Conservation (phyloP, 2,329 filamentous ascomycete genomes). For the Fusarium musae region DNA sequence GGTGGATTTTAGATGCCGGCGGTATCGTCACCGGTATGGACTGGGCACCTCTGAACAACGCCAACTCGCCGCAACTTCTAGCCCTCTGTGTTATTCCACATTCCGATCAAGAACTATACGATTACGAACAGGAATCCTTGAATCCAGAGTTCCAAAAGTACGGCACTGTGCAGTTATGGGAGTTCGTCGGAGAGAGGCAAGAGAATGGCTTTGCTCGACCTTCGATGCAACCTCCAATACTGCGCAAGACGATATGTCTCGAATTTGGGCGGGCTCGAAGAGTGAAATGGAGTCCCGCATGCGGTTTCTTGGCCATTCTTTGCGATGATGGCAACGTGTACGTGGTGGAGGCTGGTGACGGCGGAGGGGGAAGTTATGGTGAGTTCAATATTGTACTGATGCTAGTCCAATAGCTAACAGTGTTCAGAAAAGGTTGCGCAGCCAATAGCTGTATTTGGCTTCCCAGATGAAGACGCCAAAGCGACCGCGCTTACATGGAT, state of each 20-base stretch:
- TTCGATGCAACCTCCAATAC: slow-evolving; percentile 50
- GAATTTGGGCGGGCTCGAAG: slow-evolving; percentile 62
- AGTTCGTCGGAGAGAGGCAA: slow-evolving; percentile 51
- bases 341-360: slow-evolving; percentile 56
- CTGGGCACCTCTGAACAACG: slow-evolving; percentile 58
- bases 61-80: slow-evolving; percentile 58
- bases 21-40: slow-evolving; percentile 64
- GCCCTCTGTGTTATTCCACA: slow-evolving; percentile 64
- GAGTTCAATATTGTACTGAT: slow-evolving; percentile 13
- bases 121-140: slow-evolving; percentile 52
- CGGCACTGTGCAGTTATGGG: slow-evolving; percentile 65
- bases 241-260: slow-evolving; percentile 59
- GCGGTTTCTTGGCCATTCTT: slow-evolving; percentile 60
- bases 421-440: slow-evolving; percentile 57
- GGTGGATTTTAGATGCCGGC: slow-evolving; percentile 66
- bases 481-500: slow-evolving; percentile 67
- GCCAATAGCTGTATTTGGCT: slow-evolving; percentile 57
- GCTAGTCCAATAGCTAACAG: slow-evolving; percentile 34
- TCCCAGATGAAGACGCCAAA: slow-evolving; percentile 60
- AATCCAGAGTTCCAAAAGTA: slow-evolving; percentile 54
- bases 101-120: slow-evolving; percentile 59
- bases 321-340: slow-evolving; percentile 63
- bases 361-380: slow-evolving; percentile 55
- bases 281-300: slow-evolving; percentile 65
- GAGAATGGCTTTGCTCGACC: slow-evolving; percentile 49